Percentiles rank a stretch among this genome's conserved stretches.
phyloP scores from a whole-genome alignment of 371 early-diverging fungal genomes.

The Mucor irregularis region DNA sequence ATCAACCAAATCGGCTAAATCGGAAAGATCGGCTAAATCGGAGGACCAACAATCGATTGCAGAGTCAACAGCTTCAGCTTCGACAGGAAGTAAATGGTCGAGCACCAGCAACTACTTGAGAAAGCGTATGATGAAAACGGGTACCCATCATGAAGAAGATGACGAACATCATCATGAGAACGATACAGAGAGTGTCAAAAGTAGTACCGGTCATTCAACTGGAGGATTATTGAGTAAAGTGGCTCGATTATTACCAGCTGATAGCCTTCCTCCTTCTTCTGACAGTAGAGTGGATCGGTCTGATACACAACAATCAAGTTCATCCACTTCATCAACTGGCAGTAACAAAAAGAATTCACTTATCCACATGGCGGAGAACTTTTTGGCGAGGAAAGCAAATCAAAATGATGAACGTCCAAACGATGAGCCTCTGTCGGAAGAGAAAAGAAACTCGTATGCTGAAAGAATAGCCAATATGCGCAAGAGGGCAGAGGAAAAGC shows the following conservation, averaged over 20 bases:
- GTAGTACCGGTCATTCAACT: not conserved
- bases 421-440: slow-evolving; percentile 4
- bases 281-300: no score
- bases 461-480: slow-evolving; percentile 18
- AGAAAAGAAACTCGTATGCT: slow-evolving; percentile 14
- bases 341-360: slow-evolving; percentile 8
- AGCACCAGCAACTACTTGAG: not conserved
- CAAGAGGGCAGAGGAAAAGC: slow-evolving; percentile 11
- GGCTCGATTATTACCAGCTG: slow-evolving; percentile 10
- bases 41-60: slow-evolving; percentile 2
- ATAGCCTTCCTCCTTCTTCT: not conserved
- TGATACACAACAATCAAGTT: not conserved
- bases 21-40: not conserved
- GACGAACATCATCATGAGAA: slow-evolving; percentile 5
- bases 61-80: slow-evolving; percentile 1
- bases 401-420: not conserved
- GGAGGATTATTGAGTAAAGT: slow-evolving; percentile 14
- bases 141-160: no score
- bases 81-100: slow-evolving; percentile 5
- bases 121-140: slow-evolving; percentile 6
- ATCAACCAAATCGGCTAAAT: no score
- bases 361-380: slow-evolving; percentile 6
- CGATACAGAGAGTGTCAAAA: slow-evolving; percentile 7
- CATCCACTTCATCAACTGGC: not conserved
- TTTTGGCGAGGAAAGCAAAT: slow-evolving; percentile 3